Percentiles rank a stretch among this genome's conserved stretches.
Evolutionary conservation across 108 stramenopile species (phyloP).

Genomic region (Cylindrotheca fusiformis): DNA sequence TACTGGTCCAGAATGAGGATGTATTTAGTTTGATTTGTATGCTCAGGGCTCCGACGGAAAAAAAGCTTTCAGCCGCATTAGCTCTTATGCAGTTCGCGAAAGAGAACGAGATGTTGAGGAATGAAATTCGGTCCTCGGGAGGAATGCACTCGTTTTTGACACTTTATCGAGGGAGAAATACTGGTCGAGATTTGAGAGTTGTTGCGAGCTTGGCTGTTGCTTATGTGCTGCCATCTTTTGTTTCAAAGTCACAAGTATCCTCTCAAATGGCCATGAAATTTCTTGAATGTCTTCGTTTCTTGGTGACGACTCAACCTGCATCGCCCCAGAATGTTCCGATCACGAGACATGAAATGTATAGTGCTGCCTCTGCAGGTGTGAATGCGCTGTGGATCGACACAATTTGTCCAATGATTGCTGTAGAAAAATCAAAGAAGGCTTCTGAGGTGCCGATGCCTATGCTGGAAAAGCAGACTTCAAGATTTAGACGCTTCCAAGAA

Average conservation of each 20-base stretch:
- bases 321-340: constrained; percentile 23
- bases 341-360: constrained; percentile 41
- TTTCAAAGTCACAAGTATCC: constrained; percentile 28
- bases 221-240: constrained; percentile 49
- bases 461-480: constrained; percentile 11
- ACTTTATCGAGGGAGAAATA: constrained; percentile 34
- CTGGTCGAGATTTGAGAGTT: constrained; percentile 27
- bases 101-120: constrained; percentile 19
- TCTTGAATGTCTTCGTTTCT: constrained; percentile 52
- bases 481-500: constrained; percentile 6
- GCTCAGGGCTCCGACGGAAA: constrained; percentile 40
- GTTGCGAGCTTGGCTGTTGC: constrained; percentile 57
- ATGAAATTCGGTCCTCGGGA: constrained; percentile 59
- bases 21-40: constrained; percentile 59
- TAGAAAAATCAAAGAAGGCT: constrained; percentile 12
- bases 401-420: constrained; percentile 30
- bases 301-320: constrained; percentile 27
- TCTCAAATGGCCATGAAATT: constrained; percentile 35
- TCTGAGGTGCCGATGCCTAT: constrained; percentile 7
- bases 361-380: constrained; percentile 39
- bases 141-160: constrained; percentile 64
- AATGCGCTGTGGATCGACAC: constrained; percentile 51
- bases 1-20: constrained; percentile 50
- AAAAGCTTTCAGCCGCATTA: constrained; percentile 38
- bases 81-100: constrained; percentile 55